phyloP scores from a whole-genome alignment of 169 alveolate species.

The Eimeria tenella region DNA sequence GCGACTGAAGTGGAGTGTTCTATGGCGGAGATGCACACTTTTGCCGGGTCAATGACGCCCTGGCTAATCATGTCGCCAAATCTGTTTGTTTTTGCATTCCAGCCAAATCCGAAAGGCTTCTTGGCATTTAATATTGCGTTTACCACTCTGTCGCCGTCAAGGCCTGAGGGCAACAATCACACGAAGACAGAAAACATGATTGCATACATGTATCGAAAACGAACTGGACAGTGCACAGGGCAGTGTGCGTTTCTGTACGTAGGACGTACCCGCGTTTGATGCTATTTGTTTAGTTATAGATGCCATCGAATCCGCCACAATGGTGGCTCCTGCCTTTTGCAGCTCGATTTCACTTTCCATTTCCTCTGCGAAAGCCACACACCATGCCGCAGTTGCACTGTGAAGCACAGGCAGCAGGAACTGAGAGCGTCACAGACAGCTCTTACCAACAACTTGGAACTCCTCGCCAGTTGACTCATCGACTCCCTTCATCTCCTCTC shows the following conservation, averaged over 20 bases:
- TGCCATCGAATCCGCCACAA: constrained; percentile 89
- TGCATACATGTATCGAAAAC: background rate
- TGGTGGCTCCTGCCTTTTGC: constrained; percentile 91
- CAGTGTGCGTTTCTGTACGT: background rate
- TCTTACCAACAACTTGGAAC: constrained; percentile 76
- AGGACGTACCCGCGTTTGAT: constrained; percentile 85
- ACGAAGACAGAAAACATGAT: background rate
- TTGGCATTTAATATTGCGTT: constrained; percentile 87
- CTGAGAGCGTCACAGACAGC: background rate
- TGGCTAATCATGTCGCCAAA: constrained; percentile 92
- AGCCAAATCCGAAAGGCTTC: constrained; percentile 91
- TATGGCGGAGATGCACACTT: constrained; percentile 90
- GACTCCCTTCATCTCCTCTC: constrained; percentile 77
- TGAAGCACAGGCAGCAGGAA: background rate
- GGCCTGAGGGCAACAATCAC: constrained; percentile 81
- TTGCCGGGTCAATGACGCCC: constrained; percentile 94
- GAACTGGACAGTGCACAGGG: background rate
- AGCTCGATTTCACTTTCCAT: constrained; percentile 91
- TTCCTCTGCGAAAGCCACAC: constrained; percentile 82
- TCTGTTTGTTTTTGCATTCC: constrained; percentile 91
- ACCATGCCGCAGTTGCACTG: constrained; percentile 7
- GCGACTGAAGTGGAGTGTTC: constrained; percentile 92
- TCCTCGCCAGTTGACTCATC: constrained; percentile 66
- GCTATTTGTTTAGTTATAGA: constrained; percentile 91
- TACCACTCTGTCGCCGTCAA: constrained; percentile 90